Percentiles rank a stretch among this genome's conserved stretches.
These are phyloP conservation scores for Euphorbia tirucalli DNA, from an alignment of 345 rosid genomes.

Conservation along the genomic window DNA sequence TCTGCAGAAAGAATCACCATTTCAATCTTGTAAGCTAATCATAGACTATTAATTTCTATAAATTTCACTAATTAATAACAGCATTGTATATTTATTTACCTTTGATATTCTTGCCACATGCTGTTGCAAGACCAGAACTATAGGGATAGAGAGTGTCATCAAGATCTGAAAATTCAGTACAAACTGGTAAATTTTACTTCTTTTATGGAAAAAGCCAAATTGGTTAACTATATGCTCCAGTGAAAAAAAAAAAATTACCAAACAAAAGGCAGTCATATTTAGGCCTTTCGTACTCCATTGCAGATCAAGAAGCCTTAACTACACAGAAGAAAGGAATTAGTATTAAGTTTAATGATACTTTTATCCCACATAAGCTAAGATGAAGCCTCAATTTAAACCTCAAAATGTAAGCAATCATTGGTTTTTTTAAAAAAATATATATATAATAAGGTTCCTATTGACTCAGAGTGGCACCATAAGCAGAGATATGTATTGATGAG, in stretches of 20 bases:
- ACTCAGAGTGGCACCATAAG: conserved; percentile 25
- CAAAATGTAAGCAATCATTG: conserved; percentile 15
- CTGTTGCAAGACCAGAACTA: conserved; percentile 29
- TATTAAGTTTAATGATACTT: conserved; percentile 16
- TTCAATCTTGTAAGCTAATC: conserved; percentile 4
- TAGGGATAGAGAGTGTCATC: conserved; percentile 36
- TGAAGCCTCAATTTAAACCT: conserved; percentile 25
- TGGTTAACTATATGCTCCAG: too few species aligned
- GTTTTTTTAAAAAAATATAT: not conserved
- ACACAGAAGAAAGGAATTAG: conserved; percentile 21
- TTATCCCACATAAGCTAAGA: conserved; percentile 20
- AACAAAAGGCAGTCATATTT: conserved; percentile 34
- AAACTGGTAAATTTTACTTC: not conserved
- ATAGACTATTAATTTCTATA: not conserved
- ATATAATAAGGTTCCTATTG: conserved; percentile 4
- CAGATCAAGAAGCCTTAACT: conserved; percentile 31
- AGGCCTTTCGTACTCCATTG: conserved; percentile 30
- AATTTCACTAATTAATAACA: not conserved
- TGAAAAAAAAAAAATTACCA: conserved; percentile 22
- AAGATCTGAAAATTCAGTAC: conserved; percentile 22
- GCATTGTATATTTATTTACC: conserved; percentile 4
- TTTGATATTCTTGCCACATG: conserved; percentile 32
- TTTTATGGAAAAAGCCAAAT: not conserved
- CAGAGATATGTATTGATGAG: conserved; percentile 23
- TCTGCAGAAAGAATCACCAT: conserved; percentile 35